Evolutionary conservation across 192 early-diverging fungal genomes (phyloP).

Genomic region (Oehlia diaphana): DNA sequence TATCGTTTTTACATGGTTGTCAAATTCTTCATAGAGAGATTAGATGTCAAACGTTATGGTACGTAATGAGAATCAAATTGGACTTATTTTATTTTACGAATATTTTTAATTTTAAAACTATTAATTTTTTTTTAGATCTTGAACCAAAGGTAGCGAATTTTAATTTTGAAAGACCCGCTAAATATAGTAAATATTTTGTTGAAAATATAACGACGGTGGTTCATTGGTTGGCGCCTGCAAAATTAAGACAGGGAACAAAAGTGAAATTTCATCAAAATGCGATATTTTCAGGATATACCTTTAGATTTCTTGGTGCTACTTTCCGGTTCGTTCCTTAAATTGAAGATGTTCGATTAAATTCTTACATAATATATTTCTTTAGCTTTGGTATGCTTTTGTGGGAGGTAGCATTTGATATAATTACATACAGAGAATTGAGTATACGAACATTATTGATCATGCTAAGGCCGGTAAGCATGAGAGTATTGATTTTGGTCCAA

Average conservation of each 20-base stretch:
- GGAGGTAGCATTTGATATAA: slow-evolving; percentile 10
- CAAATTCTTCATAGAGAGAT: slow-evolving; percentile 6
- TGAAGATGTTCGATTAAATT: neutral
- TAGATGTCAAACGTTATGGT: slow-evolving; percentile 24
- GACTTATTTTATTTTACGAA: neutral
- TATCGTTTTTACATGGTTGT: slow-evolving; percentile 8
- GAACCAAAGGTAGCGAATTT: slow-evolving; percentile 21
- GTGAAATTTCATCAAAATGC: slow-evolving; percentile 12
- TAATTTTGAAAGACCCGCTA: slow-evolving; percentile 3
- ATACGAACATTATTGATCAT: slow-evolving; percentile 8
- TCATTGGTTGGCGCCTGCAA: slow-evolving; percentile 21
- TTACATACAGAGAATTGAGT: slow-evolving; percentile 14
- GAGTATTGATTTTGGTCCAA: neutral
- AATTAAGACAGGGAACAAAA: no score
- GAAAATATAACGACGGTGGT: slow-evolving; percentile 12
- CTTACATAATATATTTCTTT: neutral
- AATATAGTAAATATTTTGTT: no score
- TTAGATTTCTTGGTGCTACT: no score
- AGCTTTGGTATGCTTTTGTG: slow-evolving; percentile 27
- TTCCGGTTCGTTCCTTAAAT: neutral
- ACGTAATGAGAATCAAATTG: neutral
- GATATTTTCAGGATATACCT: slow-evolving; percentile 10
- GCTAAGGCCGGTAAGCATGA: slow-evolving; percentile 11
- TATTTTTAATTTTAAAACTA: neutral
- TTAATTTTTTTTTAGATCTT: neutral